Evolutionary conservation across 1,139 yeast species (phyloP), one percentile per base, ranked within the genome.

Genomic region (Hansenula sp.): DNA sequence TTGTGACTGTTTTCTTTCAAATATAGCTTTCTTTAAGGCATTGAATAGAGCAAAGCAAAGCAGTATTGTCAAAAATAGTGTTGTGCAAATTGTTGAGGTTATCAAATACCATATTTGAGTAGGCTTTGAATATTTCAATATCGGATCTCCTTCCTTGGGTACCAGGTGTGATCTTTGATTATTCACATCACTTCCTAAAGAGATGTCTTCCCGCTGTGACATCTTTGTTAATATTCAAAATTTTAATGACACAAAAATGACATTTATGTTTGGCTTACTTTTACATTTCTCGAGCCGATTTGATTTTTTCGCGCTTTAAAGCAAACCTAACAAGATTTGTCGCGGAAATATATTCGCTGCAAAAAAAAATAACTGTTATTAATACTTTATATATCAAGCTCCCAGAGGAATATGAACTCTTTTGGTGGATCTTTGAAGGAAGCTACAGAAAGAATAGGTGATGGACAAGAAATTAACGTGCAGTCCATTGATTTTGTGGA

Each of bases 401-500:
- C 6, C 24, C 9, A 9, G 9, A 7, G 24, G 24, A 21, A 24
- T 4, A n/a, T 21, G 14, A 31, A 35, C 14, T 14, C 29, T 1
- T 33, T 34, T 13, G 9, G 17, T 2, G 12, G 12, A 1, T 2
- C 36, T 24, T 34, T 20, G 2, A 21, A 21, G 5, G 34, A 38
- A 3, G 11, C 6, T 3, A 3, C 9, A 4, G 13, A 25, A 17
- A 17, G 2, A 11, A 9, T 25, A 10, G 24, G 18, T 6, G 36
- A 13, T 10, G 20, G 11, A n/a, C 21, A 13, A 6, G 55, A 51
- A 29, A 36, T 54, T 2, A 46, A 52, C 0, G 61, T 63, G 19
- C 52, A 55, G 4, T 35, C 56, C 1, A 29, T 61, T 1, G 65
- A 62, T n/a, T 63, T 64, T 34, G 28, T 46, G 1, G 62, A 67